Evolutionary conservation across 176 grass and related monocot genomes (phyloP), one percentile per base, ranked within the genome.

Genomic region (Aegilops sharonensis): DNA sequence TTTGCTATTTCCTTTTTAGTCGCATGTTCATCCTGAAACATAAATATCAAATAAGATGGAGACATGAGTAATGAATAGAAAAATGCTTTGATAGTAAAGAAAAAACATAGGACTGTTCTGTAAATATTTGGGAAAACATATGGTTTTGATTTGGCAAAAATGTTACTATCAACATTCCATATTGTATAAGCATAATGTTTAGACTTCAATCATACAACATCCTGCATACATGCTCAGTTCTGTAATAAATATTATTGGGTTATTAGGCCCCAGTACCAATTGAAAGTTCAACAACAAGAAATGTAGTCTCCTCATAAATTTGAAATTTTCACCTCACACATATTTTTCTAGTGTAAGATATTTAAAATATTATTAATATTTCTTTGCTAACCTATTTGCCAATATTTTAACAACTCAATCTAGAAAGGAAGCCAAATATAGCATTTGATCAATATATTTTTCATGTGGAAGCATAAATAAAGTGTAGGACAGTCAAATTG

Each of bases 101-200:
- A 43, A 72, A 39, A 14, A 72, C 21, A 43, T 42, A 72, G 8
- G 68, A n/a, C 68, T 71, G 4, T 72, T 23, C 68, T 42, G 34
- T 42, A 24, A 72, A 23, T 72, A 9, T 72, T 70, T 70, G 13
- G 64, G 29, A 34, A 34, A 68, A 68, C 29, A 68, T 68, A 68
- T 68, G 64, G 29, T 34, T 8, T 34, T 21, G 54, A 15, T 18
- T 68, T 36, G 66, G 35, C 9, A 72, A 72, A 72, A 72, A 72
- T 36, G 9, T 72, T 21, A 42, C 68, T 72, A 42, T 42, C 68
- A 12, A 12, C 36, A 72, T 42, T 70, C 20, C 20, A 72, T 36
- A 72, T 72, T 40, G 68, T 71, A 40, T 39, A 71, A 71, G 32
- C 68, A 71, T 71, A 71, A 23, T 71, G 18, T 71, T 71, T 71